Evolutionary conservation across 2,329 filamentous ascomycete genomes (phyloP).

Genomic region (Epichloe baconii): DNA sequence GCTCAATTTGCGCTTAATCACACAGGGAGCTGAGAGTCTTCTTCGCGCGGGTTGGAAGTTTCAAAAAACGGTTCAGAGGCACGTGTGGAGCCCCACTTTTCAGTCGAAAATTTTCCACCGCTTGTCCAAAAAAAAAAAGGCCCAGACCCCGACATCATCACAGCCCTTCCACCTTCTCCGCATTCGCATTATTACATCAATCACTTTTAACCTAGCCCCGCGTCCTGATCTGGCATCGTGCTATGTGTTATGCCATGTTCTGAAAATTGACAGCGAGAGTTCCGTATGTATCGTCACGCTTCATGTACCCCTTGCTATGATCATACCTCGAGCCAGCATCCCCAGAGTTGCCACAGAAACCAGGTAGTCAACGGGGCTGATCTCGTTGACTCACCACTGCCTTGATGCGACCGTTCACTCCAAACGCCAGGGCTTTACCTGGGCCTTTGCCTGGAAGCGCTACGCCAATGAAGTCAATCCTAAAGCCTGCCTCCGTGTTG

Average conservation of each 20-base stretch:
- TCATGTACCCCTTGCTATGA: neutral
- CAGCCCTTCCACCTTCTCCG: neutral
- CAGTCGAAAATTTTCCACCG: conserved; percentile 12
- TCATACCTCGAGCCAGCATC: neutral
- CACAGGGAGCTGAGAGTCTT: no score
- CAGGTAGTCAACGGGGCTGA: neutral
- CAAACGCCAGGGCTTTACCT: conserved; percentile 20
- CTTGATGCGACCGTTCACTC: conserved; percentile 21
- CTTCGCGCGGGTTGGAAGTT: no score
- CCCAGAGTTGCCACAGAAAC: neutral
- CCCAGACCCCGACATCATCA: conserved; percentile 8
- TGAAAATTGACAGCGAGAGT: neutral
- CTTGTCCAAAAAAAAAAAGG: neutral
- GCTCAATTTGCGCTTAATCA: no score
- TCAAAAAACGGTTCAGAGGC: conserved; percentile 8
- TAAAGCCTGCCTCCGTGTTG: conserved; percentile 34
- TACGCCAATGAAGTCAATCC: conserved; percentile 39
- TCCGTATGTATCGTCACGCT: neutral
- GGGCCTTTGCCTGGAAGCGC: conserved; percentile 20
- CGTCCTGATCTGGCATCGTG: neutral
- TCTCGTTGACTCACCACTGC: neutral
- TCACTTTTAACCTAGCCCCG: neutral
- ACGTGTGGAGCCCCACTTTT: conserved; percentile 18
- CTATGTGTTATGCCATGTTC: neutral
- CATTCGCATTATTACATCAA: neutral